Evolutionary conservation across 306 rosid species (phyloP).

Genomic region (Prunus mume): DNA sequence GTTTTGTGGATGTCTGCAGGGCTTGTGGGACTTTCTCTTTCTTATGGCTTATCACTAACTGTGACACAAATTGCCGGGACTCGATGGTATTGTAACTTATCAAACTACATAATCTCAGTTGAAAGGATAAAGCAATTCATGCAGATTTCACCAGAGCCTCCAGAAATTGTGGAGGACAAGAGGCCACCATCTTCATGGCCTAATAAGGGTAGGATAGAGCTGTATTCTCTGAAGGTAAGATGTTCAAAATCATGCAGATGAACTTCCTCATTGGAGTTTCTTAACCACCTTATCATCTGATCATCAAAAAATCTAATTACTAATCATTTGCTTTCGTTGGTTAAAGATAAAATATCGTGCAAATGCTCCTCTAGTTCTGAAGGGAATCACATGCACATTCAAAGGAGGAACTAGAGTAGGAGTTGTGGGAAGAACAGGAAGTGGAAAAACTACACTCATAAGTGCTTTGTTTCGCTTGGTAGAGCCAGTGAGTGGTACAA

Average conservation of each 20-base stretch:
- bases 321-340: not conserved
- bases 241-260: not conserved
- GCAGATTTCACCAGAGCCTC: constrained; percentile 63
- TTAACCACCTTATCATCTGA: not conserved
- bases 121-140: constrained; percentile 87
- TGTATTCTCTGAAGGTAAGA: constrained; percentile 54
- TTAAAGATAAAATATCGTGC: constrained; percentile 63
- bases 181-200: constrained; percentile 83
- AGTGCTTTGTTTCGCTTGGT: constrained; percentile 83
- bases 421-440: constrained; percentile 90
- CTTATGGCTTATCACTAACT: constrained; percentile 62
- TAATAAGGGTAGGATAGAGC: constrained; percentile 62
- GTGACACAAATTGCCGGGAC: constrained; percentile 36
- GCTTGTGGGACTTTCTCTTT: constrained; percentile 73
- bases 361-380: constrained; percentile 64
- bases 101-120: constrained; percentile 61
- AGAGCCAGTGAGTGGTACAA: constrained; percentile 61
- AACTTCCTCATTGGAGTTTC: not conserved
- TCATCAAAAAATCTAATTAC: not conserved
- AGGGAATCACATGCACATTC: constrained; percentile 68
- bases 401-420: constrained; percentile 66
- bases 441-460: constrained; percentile 74
- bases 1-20: constrained; percentile 41
- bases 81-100: constrained; percentile 48
- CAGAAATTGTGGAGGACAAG: constrained; percentile 45